Base-by-base conservation (phyloP, 495 filamentous ascomycete species). In the Viridothelium virens region DNA sequence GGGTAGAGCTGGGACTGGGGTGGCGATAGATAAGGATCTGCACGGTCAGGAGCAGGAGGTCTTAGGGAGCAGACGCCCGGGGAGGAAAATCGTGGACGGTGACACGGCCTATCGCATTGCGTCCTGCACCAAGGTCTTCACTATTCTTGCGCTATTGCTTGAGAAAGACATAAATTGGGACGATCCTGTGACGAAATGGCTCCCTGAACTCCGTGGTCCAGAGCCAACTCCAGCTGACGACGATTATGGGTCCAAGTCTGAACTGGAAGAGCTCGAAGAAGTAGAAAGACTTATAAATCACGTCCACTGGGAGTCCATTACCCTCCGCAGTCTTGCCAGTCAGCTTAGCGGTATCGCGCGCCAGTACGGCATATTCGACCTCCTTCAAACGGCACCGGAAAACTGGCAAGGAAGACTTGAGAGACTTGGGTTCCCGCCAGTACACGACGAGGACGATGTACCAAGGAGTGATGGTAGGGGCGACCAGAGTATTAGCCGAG, bases 311-410 rank as follows among this genome's bases (percentile, higher is more conserved):
- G 69, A 71, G 39, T 72, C 76, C 62, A 77, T 77, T 65, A 77
- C 75, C 2, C 64, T 77, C 47, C 69, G 75, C 50, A 67, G 61
- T 11, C 63, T 77, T 11, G 75, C 75, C 3, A 74, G 72, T 61
- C 75, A 77, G 56, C 69, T 76, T 2, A 75, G 74, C 36, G 75
- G 75, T 34, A 73, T 77, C 11, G 73, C 75, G 33, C 65, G 75
- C 3, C 74, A 77, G 34, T 70, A 66, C 63, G 68, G 38, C 16
- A 72, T 73, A 38, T 39, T 56, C 11, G 75, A 77, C 48, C 25
- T 77, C n/a, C 61, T 70, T 37, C 67, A 71, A 41, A 1, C 46
- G 12, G 41, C 37, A 25, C 37, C 65, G 0, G 69, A 73, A 38
- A 64, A 65, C 1, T 67, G 56, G 31, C 31, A 18, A 9, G 53